Percentiles rank a stretch among this genome's conserved stretches.
phyloP scores from a whole-genome alignment of 345 rosid genomes.

The Rhizophora apiculata region DNA sequence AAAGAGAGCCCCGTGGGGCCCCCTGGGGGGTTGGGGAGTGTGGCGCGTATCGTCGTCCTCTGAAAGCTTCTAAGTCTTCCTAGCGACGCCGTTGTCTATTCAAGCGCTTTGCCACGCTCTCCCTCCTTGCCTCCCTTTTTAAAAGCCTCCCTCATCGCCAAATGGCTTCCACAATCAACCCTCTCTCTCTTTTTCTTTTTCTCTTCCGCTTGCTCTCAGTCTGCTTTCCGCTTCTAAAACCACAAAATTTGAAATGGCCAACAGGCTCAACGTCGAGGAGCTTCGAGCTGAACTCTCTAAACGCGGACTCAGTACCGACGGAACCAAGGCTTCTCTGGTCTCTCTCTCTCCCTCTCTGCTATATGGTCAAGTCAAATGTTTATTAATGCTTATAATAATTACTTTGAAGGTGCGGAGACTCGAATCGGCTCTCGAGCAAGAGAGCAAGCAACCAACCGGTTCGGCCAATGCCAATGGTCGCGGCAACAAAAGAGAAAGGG shows the following conservation, averaged over 20 bases:
- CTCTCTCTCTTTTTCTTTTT: neutral
- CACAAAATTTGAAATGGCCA: conserved; percentile 38
- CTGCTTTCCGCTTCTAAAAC: neutral
- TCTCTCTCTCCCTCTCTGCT: neutral
- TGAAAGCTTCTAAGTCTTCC: neutral
- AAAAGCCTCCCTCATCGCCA: neutral
- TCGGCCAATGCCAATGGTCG: conserved; percentile 4
- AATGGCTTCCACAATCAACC: too few relatives aligned
- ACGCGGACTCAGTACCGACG: conserved; percentile 62
- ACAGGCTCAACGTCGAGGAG: conserved; percentile 58
- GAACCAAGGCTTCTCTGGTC: conserved; percentile 62
- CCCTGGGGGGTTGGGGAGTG: too few relatives aligned
- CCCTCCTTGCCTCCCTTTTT: neutral
- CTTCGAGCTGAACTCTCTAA: conserved; percentile 61
- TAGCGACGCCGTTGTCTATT: neutral
- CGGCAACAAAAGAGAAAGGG: conserved; percentile 48
- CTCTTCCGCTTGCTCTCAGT: neutral
- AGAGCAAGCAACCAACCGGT: conserved; percentile 23
- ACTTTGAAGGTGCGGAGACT: conserved; percentile 56
- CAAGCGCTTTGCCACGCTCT: neutral
- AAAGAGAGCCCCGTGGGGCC: too few relatives aligned
- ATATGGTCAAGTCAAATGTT: neutral
- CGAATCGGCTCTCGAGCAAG: conserved; percentile 48
- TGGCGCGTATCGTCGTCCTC: conserved; percentile 5
- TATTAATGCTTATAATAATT: neutral